These are phyloP conservation scores for Cladosporium austrohemisphaericum DNA, from an alignment of 2,329 filamentous ascomycete species.

Conservation along the genomic window DNA sequence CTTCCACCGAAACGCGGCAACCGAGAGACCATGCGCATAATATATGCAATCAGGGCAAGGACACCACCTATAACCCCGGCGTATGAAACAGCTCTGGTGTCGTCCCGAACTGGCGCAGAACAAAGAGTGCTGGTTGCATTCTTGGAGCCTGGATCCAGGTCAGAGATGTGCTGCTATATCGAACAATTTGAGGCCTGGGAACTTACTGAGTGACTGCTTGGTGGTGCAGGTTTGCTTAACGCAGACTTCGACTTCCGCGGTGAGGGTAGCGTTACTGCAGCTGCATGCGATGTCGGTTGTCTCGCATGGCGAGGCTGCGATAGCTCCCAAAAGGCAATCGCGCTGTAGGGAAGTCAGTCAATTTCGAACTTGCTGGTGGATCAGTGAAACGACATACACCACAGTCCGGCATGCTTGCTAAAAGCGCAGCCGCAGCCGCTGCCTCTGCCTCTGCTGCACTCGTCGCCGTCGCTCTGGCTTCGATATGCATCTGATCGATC, in stretches of 20 bases:
- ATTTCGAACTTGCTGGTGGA: neutral
- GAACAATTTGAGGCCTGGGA: too few relatives aligned
- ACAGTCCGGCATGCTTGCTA: slow-evolving; percentile 9
- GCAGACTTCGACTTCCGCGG: slow-evolving; percentile 14
- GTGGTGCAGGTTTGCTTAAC: slow-evolving; percentile 12
- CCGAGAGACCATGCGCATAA: slow-evolving; percentile 17
- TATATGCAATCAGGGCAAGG: slow-evolving; percentile 19
- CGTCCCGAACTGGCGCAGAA: slow-evolving; percentile 15
- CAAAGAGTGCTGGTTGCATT: slow-evolving; percentile 13
- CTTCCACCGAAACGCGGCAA: slow-evolving; percentile 15
- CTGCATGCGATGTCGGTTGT: slow-evolving; percentile 21
- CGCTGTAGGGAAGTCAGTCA: slow-evolving; percentile 13
- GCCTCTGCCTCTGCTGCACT: neutral
- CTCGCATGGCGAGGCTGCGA: slow-evolving; percentile 20
- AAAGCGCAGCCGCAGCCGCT: neutral
- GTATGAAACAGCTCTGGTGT: slow-evolving; percentile 14
- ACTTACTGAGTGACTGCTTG: slow-evolving; percentile 8
- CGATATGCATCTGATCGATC: too few relatives aligned
- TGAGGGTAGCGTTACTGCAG: slow-evolving; percentile 18
- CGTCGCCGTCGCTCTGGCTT: neutral
- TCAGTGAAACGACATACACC: neutral
- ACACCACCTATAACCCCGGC: slow-evolving; percentile 18
- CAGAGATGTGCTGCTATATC: too few relatives aligned
- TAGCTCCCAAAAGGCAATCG: slow-evolving; percentile 17
- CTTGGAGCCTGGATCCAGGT: slow-evolving; percentile 8